A percentile compares a stretch with the other conserved stretches of the same genome.
Conservation (phyloP, 768 basidiomycete genomes). For the Leccinum boreale region DNA sequence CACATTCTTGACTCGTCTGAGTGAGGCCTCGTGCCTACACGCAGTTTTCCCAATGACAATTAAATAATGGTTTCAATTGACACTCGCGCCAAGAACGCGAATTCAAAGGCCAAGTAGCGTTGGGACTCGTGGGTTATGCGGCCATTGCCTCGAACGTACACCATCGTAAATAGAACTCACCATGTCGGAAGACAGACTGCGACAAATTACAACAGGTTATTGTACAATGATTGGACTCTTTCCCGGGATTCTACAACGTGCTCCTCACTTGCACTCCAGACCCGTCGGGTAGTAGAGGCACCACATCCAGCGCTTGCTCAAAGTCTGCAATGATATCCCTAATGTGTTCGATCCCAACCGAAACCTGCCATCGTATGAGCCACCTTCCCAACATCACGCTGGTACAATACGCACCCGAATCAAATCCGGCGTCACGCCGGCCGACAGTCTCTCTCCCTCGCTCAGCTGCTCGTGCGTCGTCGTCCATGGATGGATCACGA, state of each 20-base stretch:
- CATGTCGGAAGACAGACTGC: too few relatives aligned
- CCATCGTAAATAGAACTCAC: too few relatives aligned
- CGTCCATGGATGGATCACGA: slow-evolving; percentile 56
- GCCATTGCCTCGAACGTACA: too few relatives aligned
- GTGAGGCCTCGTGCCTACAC: too few relatives aligned
- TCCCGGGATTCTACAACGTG: background rate
- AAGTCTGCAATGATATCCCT: slow-evolving; percentile 50
- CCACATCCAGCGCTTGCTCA: slow-evolving; percentile 35
- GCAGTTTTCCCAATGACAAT: too few relatives aligned
- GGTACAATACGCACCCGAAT: slow-evolving; percentile 44
- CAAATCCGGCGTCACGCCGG: slow-evolving; percentile 54
- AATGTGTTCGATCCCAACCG: slow-evolving; percentile 44
- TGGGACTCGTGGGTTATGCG: too few relatives aligned
- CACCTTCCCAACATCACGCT: background rate
- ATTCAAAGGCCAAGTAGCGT: too few relatives aligned
- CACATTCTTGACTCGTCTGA: too few relatives aligned
- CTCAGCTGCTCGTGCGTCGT: slow-evolving; percentile 61
- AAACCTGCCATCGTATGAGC: slow-evolving; percentile 26
- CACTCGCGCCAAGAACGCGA: too few relatives aligned
- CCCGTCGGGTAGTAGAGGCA: slow-evolving; percentile 3
- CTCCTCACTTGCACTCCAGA: background rate
- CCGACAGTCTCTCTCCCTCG: slow-evolving; percentile 42
- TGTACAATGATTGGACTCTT: background rate
- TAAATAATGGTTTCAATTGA: too few relatives aligned
- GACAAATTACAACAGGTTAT: background rate